Conservation (phyloP, 1,139 yeast genomes). For the Meyerozyma sp. region DNA sequence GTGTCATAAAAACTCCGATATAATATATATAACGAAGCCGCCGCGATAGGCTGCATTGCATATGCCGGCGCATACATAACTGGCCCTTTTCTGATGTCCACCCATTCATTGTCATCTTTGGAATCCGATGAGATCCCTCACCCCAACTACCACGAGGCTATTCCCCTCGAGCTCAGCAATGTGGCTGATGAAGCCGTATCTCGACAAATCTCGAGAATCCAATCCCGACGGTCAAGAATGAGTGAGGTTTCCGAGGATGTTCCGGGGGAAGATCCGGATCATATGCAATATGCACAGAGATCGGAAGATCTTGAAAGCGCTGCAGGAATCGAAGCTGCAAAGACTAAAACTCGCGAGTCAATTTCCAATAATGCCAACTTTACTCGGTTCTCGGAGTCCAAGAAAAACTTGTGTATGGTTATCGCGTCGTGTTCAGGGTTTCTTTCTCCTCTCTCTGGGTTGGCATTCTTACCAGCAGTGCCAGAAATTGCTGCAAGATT, state of each 20-base stretch:
- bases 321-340: not conserved
- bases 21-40: not conserved
- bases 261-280: conserved; percentile 1
- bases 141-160: conserved; percentile 6
- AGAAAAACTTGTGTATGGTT: conserved; percentile 11
- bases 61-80: not conserved
- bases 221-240: conserved; percentile 10
- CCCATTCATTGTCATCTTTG: not conserved
- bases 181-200: conserved; percentile 16
- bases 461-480: conserved; percentile 46
- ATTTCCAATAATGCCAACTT: conserved; percentile 6
- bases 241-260: not conserved
- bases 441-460: conserved; percentile 37
- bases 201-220: conserved; percentile 12
- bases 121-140: not conserved
- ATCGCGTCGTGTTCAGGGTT: conserved; percentile 22
- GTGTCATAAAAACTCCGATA: not conserved
- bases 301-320: not conserved
- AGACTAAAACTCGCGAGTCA: conserved; percentile 2
- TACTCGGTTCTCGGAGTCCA: conserved; percentile 6
- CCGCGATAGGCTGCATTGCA: not conserved
- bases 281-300: not conserved
- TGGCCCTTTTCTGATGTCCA: no score
- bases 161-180: conserved; percentile 11
- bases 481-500: conserved; percentile 39